Base-by-base conservation (phyloP, 78 protist species). In the Protostelium mycophagum region DNA sequence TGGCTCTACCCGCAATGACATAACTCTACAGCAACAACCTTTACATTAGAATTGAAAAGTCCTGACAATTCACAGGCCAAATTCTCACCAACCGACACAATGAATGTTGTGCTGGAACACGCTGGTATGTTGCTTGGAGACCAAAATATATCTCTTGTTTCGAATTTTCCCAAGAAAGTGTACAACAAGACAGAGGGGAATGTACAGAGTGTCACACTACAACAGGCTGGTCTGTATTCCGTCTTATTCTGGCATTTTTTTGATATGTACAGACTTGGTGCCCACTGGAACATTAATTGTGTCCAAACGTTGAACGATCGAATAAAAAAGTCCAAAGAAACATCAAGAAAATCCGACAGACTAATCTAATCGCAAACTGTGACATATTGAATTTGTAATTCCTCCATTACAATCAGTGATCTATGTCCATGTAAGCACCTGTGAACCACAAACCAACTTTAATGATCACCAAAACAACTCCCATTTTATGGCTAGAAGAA, bases 101-200 rank as follows among this genome's bases (percentile, higher is more conserved):
- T 92, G 0, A 29, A 29, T 16, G 88, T 35, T 34, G 91, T 92
- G 1, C 90, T 88, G 38, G 63, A 28, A 1, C 36, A 88, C 87
- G 28, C 88, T 16, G 73, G 5, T 16, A 51, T 38, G 63, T 29
- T 85, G 29, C 83, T 63, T 39, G 90, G 34, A 25, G 34, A 34
- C 90, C 85, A 63, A 5, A 34, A 38, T 28, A 87, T 92, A 38
- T 38, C 85, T 36, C 88, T 92, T 1, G 83, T 91, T n/a, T 90
- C 51, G 1, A 86, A 91, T 35, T 92, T 90, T 63, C 94, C 94
- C 34, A 88, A 92, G 84, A 92, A 92, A 85, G 90, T 92, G 73
- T 92, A 89, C 38, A 63, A 51, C 36, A 28, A 38, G 10, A 51
- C 73, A 16, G 73, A 51, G 73, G 91, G 36, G 38, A 91, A 92